phyloP scores from a whole-genome alignment of 208 protist species.

The Trypanosoma platydactyli region DNA sequence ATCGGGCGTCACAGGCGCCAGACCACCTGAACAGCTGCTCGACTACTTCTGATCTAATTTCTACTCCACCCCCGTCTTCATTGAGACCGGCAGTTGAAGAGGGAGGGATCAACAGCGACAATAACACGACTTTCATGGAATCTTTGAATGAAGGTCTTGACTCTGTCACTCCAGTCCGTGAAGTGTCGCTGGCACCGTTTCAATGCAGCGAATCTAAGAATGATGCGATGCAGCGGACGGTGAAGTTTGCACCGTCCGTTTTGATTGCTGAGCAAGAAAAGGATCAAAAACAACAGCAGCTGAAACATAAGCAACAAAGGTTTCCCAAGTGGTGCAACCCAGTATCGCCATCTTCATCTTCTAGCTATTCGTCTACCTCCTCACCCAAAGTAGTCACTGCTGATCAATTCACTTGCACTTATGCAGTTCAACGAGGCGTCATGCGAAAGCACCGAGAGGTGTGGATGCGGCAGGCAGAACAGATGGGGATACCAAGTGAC shows the following conservation, averaged over 20 bases:
- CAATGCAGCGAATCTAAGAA: neutral
- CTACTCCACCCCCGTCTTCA: neutral
- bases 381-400: neutral
- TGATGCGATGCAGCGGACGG: neutral
- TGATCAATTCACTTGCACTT: neutral
- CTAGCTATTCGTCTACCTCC: conserved; percentile 1
- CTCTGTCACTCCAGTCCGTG: no score
- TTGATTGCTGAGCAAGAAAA: neutral
- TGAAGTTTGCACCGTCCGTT: conserved; percentile 8
- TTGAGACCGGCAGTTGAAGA: neutral
- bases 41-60: neutral
- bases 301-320: neutral
- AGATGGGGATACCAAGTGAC: conserved; percentile 19
- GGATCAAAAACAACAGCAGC: neutral
- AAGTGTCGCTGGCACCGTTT: no score
- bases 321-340: neutral
- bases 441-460: conserved; percentile 24
- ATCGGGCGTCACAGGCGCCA: neutral
- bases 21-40: neutral
- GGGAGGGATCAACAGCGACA: neutral
- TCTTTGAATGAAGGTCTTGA: no score
- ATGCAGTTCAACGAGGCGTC: neutral
- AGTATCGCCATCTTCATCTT: conserved; percentile 4
- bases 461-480: conserved; percentile 17
- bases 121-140: neutral